Conservation (phyloP, 2,329 filamentous ascomycete genomes). For the Rutstroemia sp. region DNA sequence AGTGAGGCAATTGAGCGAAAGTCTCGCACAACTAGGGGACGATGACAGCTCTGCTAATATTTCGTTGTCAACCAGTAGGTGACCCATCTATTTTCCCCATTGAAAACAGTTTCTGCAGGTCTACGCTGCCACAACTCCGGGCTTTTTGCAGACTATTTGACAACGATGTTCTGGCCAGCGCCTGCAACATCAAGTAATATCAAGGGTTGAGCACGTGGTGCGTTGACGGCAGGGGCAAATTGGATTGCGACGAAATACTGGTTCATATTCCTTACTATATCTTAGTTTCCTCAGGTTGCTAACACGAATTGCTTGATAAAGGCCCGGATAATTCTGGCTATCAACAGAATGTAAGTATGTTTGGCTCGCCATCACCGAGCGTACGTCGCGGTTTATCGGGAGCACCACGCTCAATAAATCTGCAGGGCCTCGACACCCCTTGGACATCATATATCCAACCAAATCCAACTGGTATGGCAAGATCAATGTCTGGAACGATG, state of each 20-base stretch:
- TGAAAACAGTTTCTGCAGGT: no score
- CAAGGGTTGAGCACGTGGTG: no score
- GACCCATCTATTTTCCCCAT: background rate
- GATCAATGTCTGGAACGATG: background rate
- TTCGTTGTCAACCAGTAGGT: background rate
- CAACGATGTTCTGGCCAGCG: background rate
- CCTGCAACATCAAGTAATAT: background rate
- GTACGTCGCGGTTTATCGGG: background rate
- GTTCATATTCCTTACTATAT: background rate
- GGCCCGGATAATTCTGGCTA: background rate
- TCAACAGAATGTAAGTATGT: background rate
- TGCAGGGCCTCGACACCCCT: background rate
- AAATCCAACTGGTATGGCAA: background rate
- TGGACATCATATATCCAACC: background rate
- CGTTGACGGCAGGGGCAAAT: no score
- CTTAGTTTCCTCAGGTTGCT: background rate
- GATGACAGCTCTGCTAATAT: slow-evolving; percentile 10
- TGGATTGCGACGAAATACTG: no score
- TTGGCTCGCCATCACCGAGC: background rate
- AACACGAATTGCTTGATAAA: background rate
- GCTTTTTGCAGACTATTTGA: no score
- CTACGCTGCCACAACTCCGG: no score
- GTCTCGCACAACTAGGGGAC: slow-evolving; percentile 5
- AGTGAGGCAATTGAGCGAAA: slow-evolving; percentile 29
- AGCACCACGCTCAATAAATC: background rate